Base-by-base conservation (phyloP, 2,329 filamentous ascomycete species). In the Huntiella decipiens region DNA sequence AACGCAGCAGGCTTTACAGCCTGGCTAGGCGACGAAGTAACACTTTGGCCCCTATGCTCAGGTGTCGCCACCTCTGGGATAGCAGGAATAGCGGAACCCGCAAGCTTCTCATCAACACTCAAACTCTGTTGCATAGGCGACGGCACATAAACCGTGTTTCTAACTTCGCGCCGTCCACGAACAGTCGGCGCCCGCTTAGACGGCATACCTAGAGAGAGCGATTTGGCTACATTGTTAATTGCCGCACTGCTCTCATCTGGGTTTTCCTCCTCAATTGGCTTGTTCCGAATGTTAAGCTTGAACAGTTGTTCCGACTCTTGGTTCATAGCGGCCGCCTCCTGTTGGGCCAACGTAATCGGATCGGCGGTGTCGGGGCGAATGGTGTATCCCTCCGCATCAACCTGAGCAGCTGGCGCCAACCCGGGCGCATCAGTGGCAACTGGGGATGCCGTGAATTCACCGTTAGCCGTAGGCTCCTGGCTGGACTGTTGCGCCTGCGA, bases 101-200 rank as follows among this genome's bases (percentile, higher is more conserved):
- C 44, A 31, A 49, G 40, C 31, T 45, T 41, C 32, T 46, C 44
- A n/a, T 44, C 39, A 15, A 49, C 42, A n/a, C 44, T 46, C 13
- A 44, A 39, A 16, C 44, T 44, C n/a, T 43, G 46, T 19, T 43
- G 47, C 4, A 28, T 57, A 56, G 5, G 59, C 3, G 63, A 58
- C 7, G 83, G 79, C 52, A 87, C 70, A 56, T 91, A 88, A 46
- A 94, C 78, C 1, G 87, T 95, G 61, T 93, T 93, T 49, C 88
- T 76, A 51, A 92, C 84, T 58, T 96, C 88, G 57, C 91, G 74
- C 50, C 91, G 80, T 44, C 91, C 91, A 53, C 91, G 75, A 12
- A 93, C 67, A 11, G 86, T 95, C 39, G 82, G 80, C 11, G 73
- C 65, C 55, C 77, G 81, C 19, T 81, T 74, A 47, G 73, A 72